Evolutionary conservation across 768 basidiomycete species (phyloP), one percentile per base, ranked within the genome.

Genomic region (Amanita subjunquillea): DNA sequence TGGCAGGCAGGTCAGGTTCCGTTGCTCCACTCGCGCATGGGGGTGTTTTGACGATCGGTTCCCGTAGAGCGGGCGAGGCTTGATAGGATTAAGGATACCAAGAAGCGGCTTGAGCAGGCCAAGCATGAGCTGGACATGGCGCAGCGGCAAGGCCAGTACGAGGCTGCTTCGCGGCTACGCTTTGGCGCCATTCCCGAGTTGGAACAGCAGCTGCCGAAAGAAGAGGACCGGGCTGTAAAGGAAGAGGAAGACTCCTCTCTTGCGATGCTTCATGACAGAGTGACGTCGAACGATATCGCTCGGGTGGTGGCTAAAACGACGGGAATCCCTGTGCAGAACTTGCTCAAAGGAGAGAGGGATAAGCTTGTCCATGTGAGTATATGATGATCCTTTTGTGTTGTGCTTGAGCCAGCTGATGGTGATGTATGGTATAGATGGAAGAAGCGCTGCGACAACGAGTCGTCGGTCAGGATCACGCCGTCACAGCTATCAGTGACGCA

Each of bases 401-500:
- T 45, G 30, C 34, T 41, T 40, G 32, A 34, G 2, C 15, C 12
- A 3, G 8, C n/a, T n/a, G 4, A 10, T 17, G 25, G 8, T 54
- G 38, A 52, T 42, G 9, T 12, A 39, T 25, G 34, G 32, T 43
- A 3, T 59, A 91, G 87, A 96, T 97, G 92, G 94, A 97, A 64
- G 85, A 88, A 32, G 69, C 75, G 0, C 74, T 97, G 13, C 70
- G 72, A 25, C 65, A 76, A 51, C 78, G 89, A 0, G 87, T 98
- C 6, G 85, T 98, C 3, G 93, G 95, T 1, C 95, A 98, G 63
- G 85, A 91, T 54, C 83, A 92, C 57, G 87, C 91, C n/a, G 76
- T 98, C 27, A 65, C 75, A 1, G 82, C 92, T 4, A 81, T 96
- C 57, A 85, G 87, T 54, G 88, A 96, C 59, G 92, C 94, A 12